Evolutionary conservation across 495 filamentous ascomycete species (phyloP).

Genomic region (Talaromyces stipitatus): DNA sequence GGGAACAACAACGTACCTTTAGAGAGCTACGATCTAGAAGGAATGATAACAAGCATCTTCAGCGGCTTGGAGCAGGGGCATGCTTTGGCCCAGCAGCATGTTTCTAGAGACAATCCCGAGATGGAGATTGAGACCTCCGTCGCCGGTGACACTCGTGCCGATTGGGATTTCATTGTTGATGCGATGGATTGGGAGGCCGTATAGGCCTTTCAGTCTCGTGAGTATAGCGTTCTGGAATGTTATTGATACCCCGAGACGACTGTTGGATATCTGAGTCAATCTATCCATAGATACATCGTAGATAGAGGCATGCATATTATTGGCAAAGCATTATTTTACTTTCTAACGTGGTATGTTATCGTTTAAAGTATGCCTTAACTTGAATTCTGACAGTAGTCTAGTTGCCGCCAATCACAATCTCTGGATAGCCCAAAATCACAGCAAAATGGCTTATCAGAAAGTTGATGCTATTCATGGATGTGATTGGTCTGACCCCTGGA

Average conservation of each 20-base stretch:
- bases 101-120: constrained; percentile 13
- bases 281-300: no score
- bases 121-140: constrained; percentile 6
- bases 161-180: constrained; percentile 56
- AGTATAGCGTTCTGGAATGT: background rate
- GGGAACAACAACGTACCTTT: constrained; percentile 22
- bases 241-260: background rate
- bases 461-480: background rate
- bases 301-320: background rate
- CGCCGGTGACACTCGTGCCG: constrained; percentile 17
- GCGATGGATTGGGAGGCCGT: constrained; percentile 61
- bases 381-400: no score
- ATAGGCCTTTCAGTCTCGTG: constrained; percentile 9
- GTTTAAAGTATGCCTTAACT: no score
- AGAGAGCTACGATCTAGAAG: constrained; percentile 47
- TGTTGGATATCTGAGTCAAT: background rate
- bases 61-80: constrained; percentile 28
- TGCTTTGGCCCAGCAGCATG: constrained; percentile 17
- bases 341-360: background rate
- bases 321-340: background rate
- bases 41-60: constrained; percentile 40
- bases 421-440: background rate
- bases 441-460: background rate
- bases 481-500: background rate
- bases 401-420: no score